Evolutionary conservation across 1,284 basidiomycete genomes (phyloP).

Genomic region (Apiotrichum gamsii): DNA sequence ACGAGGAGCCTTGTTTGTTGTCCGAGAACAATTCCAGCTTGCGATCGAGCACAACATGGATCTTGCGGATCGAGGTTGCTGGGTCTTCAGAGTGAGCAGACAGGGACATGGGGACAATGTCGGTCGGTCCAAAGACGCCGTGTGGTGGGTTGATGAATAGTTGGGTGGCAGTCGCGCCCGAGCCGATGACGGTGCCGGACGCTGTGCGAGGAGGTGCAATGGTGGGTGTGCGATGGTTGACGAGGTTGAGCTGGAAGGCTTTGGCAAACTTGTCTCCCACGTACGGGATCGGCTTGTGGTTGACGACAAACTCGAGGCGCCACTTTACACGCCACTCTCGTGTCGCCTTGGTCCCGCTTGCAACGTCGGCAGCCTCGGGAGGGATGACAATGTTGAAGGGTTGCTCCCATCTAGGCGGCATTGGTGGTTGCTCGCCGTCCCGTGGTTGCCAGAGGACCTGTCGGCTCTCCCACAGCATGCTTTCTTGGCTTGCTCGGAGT

Average conservation of each 20-base stretch:
- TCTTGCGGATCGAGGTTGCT: slow-evolving; percentile 21
- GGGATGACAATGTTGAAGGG: slow-evolving; percentile 32
- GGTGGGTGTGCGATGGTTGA: slow-evolving; percentile 18
- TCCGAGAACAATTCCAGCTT: slow-evolving; percentile 16
- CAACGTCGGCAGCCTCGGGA: slow-evolving; percentile 17
- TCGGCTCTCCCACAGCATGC: slow-evolving; percentile 27
- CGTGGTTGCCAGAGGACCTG: slow-evolving; percentile 23
- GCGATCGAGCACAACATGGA: slow-evolving; percentile 28
- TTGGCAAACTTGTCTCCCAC: slow-evolving; percentile 30
- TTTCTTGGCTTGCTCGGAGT: slow-evolving; percentile 14
- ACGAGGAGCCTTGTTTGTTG: no score
- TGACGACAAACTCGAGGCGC: slow-evolving; percentile 33
- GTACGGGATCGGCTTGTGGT: slow-evolving; percentile 36
- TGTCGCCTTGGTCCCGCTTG: slow-evolving; percentile 18
- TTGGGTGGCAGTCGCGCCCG: slow-evolving; percentile 16
- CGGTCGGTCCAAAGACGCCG: slow-evolving; percentile 31
- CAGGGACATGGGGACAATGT: slow-evolving; percentile 23
- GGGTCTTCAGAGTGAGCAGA: slow-evolving; percentile 27
- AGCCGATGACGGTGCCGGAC: slow-evolving; percentile 16
- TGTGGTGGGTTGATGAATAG: slow-evolving; percentile 25
- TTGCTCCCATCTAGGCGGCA: no score
- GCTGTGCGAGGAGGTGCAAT: slow-evolving; percentile 27
- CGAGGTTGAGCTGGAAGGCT: slow-evolving; percentile 26
- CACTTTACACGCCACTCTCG: slow-evolving; percentile 38
- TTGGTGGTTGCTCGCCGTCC: slow-evolving; percentile 15